These are phyloP conservation scores for Rutidosis leptorrhynchoides DNA, from an alignment of 129 eudicot species.

Conservation along the genomic window DNA sequence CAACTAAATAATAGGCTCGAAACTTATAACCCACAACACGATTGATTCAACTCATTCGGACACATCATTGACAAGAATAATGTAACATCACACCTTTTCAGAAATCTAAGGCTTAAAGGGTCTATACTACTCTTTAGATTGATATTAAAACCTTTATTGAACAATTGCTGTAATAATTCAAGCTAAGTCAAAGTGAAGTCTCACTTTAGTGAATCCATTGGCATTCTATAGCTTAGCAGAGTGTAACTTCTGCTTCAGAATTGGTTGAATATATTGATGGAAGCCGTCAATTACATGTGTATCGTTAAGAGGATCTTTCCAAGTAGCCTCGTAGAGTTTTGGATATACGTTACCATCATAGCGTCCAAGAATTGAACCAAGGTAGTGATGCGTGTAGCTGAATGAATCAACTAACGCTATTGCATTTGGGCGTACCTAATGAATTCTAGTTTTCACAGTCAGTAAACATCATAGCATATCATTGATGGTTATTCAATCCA, in stretches of 20 bases:
- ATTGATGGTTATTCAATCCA: too few species aligned
- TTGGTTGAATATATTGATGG: slow-evolving; percentile 65
- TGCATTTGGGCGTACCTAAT: slow-evolving; percentile 78
- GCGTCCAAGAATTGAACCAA: slow-evolving; percentile 92
- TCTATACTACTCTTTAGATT: slow-evolving; percentile 6
- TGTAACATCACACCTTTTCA: background rate
- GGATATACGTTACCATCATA: slow-evolving; percentile 97
- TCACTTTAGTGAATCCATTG: background rate
- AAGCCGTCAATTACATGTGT: slow-evolving; percentile 81
- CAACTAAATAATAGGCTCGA: background rate
- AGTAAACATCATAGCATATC: background rate
- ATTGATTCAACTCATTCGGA: background rate
- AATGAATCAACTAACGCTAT: slow-evolving; percentile 81
- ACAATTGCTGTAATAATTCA: slow-evolving; percentile 9
- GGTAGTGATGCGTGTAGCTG: slow-evolving; percentile 89
- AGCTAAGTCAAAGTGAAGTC: background rate
- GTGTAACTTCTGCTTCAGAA: slow-evolving; percentile 71
- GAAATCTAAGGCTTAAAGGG: slow-evolving; percentile 13
- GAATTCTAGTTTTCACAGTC: background rate
- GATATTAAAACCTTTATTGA: background rate
- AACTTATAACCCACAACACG: background rate
- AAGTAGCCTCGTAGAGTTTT: slow-evolving; percentile 89
- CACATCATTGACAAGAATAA: background rate
- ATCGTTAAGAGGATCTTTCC: slow-evolving; percentile 91
- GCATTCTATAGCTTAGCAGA: slow-evolving; percentile 48